Conservation (phyloP, 2,329 filamentous ascomycete genomes). For the Podosphaera fusca region DNA sequence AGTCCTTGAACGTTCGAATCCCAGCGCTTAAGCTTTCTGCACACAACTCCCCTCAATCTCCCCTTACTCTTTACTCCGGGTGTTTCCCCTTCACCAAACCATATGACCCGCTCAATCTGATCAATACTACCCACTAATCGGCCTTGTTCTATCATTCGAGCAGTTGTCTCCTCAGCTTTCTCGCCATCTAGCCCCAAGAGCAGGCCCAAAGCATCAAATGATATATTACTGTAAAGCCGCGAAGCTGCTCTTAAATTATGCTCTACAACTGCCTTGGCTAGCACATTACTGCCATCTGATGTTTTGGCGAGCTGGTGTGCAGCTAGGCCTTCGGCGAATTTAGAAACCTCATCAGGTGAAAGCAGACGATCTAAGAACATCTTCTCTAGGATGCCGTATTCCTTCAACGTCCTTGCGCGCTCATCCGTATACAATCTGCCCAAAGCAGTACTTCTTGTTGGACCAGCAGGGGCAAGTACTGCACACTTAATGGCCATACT, state of each 20-base stretch:
- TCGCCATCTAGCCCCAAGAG: conserved; percentile 59
- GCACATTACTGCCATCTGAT: conserved; percentile 73
- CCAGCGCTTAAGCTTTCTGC: conserved; percentile 61
- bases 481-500: conserved; percentile 78
- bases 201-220: conserved; percentile 48
- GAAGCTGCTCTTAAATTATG: conserved; percentile 84
- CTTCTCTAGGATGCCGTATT: conserved; percentile 83
- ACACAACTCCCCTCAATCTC: conserved; percentile 37
- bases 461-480: conserved; percentile 77
- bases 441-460: conserved; percentile 55
- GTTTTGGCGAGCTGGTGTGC: conserved; percentile 82
- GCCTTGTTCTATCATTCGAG: conserved; percentile 88
- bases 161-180: conserved; percentile 75
- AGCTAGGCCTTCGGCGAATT: conserved; percentile 58
- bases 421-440: conserved; percentile 87
- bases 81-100: conserved; percentile 56
- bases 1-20: conserved; percentile 70
- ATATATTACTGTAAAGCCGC: conserved; percentile 55
- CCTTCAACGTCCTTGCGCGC: conserved; percentile 46
- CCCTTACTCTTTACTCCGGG: conserved; percentile 44
- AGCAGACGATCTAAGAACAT: conserved; percentile 87
- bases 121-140: conserved; percentile 75
- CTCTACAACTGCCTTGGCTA: conserved; percentile 83
- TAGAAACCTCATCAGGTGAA: conserved; percentile 56
- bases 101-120: conserved; percentile 73